Evolutionary conservation across 78 protist species (phyloP).

Genomic region (Parvularia atlantis): DNA sequence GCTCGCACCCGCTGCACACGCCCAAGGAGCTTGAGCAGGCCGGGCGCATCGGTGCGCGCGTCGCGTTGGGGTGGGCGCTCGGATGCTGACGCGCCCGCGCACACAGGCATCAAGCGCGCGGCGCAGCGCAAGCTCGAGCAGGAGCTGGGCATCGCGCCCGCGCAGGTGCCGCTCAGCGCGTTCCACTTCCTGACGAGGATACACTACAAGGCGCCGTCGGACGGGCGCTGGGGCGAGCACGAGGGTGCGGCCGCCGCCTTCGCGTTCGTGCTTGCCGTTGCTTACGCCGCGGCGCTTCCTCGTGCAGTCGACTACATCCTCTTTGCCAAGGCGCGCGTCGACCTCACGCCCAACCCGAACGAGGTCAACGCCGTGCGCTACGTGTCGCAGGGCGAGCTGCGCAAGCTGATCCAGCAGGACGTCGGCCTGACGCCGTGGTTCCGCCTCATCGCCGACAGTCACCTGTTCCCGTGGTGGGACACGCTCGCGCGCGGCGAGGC

Average conservation of each 20-base stretch:
- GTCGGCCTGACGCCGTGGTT: slow-evolving; percentile 52
- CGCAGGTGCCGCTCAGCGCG: slow-evolving; percentile 8
- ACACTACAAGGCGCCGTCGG: slow-evolving; percentile 43
- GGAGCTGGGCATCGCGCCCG: slow-evolving; percentile 58
- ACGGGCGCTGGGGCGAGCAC: slow-evolving; percentile 66
- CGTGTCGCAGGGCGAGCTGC: slow-evolving; percentile 33
- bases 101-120: slow-evolving; percentile 43
- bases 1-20: slow-evolving; percentile 64
- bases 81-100: too few relatives aligned
- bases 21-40: slow-evolving; percentile 26
- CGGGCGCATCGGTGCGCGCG: neutral
- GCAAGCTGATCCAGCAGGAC: neutral
- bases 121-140: slow-evolving; percentile 65
- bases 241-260: slow-evolving; percentile 15
- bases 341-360: slow-evolving; percentile 17
- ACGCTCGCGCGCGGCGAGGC: too few relatives aligned
- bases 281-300: neutral
- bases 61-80: neutral
- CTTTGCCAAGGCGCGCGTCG: slow-evolving; percentile 16
- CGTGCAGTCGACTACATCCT: slow-evolving; percentile 47
- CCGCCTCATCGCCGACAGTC: slow-evolving; percentile 19
- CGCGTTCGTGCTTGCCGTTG: neutral
- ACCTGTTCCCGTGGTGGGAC: slow-evolving; percentile 47
- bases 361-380: slow-evolving; percentile 35
- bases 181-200: slow-evolving; percentile 47